These are phyloP conservation scores for Ceratocystis huliohia DNA, from an alignment of 2,329 filamentous ascomycete genomes.

Conservation along the genomic window DNA sequence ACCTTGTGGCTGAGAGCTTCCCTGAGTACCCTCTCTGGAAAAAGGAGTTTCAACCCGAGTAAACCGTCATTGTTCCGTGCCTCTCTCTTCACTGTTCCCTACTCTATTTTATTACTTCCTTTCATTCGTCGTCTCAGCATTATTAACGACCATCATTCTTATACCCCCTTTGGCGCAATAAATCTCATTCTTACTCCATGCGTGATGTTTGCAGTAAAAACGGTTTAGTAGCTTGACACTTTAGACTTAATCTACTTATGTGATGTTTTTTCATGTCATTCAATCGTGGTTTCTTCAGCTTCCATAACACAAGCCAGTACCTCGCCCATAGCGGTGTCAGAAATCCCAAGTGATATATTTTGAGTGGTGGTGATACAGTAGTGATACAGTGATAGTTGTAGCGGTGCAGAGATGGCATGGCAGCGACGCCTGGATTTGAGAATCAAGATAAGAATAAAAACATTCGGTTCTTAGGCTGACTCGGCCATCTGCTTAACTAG, in stretches of 20 bases:
- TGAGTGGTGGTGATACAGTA: constrained; percentile 13
- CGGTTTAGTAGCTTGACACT: not conserved
- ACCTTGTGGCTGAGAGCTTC: constrained; percentile 20
- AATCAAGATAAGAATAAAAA: not conserved
- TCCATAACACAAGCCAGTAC: not conserved
- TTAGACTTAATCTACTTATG: not conserved
- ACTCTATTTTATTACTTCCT: not conserved
- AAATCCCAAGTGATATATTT: not conserved
- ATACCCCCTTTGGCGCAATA: not conserved
- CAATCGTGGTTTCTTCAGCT: not conserved
- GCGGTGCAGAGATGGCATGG: not conserved
- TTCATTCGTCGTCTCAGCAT: not conserved
- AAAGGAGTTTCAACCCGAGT: constrained; percentile 21
- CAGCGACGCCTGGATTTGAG: not conserved
- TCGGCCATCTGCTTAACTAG: constrained; percentile 42
- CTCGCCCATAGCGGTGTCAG: too few species aligned
- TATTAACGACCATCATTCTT: not conserved
- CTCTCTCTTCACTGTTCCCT: not conserved
- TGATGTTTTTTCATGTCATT: not conserved
- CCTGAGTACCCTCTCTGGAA: constrained; percentile 20
- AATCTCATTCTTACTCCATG: not conserved
- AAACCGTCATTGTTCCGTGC: constrained; percentile 3
- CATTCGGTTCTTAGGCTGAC: constrained; percentile 8
- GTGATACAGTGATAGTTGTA: constrained; percentile 8
- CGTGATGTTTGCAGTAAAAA: not conserved